Evolutionary conservation across 2,329 filamentous ascomycete species (phyloP).

Genomic region (Emergomyces orientalis): DNA sequence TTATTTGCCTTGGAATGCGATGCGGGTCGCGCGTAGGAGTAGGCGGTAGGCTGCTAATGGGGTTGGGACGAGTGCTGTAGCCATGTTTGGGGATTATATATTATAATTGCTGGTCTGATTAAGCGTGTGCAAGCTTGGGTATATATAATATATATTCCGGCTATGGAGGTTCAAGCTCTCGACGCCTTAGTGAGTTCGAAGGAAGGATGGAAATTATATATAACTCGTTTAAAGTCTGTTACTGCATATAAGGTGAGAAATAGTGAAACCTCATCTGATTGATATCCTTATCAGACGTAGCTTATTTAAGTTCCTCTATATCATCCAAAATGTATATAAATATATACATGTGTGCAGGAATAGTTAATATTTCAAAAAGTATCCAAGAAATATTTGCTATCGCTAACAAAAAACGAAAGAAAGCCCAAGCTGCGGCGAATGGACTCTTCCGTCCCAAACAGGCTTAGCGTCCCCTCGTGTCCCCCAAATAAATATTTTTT

Average conservation of each 20-base stretch:
- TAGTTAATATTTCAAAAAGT: not conserved
- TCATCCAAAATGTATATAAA: not conserved
- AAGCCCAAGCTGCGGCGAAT: not conserved
- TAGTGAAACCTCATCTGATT: not conserved
- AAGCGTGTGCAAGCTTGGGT: not conserved
- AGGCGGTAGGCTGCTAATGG: constrained; percentile 24
- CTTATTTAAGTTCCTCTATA: not conserved
- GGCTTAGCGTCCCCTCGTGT: constrained; percentile 5
- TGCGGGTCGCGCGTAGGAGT: constrained; percentile 21
- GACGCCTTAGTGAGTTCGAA: not conserved
- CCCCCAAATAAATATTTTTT: constrained; percentile 23
- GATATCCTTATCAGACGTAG: not conserved
- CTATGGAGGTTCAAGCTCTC: not conserved
- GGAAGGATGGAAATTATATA: not conserved
- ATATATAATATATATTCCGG: not conserved
- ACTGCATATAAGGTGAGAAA: not conserved
- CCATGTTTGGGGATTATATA: not conserved
- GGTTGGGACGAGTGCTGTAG: constrained; percentile 24
- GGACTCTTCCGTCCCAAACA: constrained; percentile 6
- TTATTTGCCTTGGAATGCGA: constrained; percentile 65
- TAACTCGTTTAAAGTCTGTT: not conserved
- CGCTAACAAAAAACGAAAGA: not conserved
- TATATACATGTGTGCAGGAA: not conserved
- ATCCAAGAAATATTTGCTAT: not conserved
- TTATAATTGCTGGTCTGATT: not conserved